Base-by-base conservation (phyloP, 805 yeast species). In the Starmera pachycereana region DNA sequence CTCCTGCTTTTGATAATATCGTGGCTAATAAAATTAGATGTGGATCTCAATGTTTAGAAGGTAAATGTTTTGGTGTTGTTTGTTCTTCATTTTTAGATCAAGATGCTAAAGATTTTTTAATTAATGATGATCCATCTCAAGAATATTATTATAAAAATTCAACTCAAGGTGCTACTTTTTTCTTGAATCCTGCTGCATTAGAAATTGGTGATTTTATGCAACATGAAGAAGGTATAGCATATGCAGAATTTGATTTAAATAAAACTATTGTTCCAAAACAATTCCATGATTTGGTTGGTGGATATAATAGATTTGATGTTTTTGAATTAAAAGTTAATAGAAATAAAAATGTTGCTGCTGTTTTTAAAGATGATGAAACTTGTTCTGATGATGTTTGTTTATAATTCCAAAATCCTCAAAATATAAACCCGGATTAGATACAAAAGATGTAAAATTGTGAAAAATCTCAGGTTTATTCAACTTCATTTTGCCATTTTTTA, bases 271-370 rank as follows among this genome's bases (percentile, higher is more conserved):
- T 50, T 14, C 54, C 55, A 32, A 52, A 52, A 34, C 56, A 52
- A 37, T 52, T 46, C 36, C 56, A 52, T 37, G 56, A 52, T 38
- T 36, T 52, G 16, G 52, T 46, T 13, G 55, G 56, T 13, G 54
- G 53, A 4, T 52, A 52, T 32, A 48, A 52, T 30, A 39, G 56
- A 37, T 52, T 42, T 37, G 56, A 52, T 40, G 54, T 52, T 11
- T 52, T 52, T 39, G 44, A 51, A 33, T 44, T 51, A 10, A 41
- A 39, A 11, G 50, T 47, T 4, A 40, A 47, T 27, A 41, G 46
- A 39, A 36, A 44, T 10, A 37, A 35, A 13, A 43, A 44, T 34
- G 37, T 42, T 11, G 48, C 50, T 22, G 37, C 45, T 32, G 30
- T 39, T 13, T 47, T 44, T 33, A 40, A 40, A 30, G 38, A 41